Base-by-base conservation (phyloP, 2,329 filamentous ascomycete species). In the Aspergillus eucalypticola region DNA sequence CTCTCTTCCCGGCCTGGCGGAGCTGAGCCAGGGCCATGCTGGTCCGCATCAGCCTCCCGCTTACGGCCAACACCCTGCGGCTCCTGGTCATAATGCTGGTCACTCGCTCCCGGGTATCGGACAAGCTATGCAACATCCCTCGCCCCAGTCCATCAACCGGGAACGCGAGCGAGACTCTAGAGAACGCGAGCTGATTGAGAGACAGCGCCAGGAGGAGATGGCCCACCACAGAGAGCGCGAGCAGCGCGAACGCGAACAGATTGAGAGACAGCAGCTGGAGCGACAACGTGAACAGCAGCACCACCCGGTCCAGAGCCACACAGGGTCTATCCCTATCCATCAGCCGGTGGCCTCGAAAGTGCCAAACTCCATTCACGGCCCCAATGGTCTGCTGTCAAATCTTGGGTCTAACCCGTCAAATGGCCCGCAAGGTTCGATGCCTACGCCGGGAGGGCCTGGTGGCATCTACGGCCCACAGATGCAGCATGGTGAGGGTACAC, bases 301-400 rank as follows among this genome's bases (percentile, higher is more conserved):
- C 54, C 85, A 90, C 61, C 87, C 89, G 25, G 92, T 95, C 72
- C 93, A 97, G 75, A 95, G 90, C 77, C 93, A 91, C 72, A 88
- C 91, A 41, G 91, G 90, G 59, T 92, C 93, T 2, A 91, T 96
- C 57, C 92, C 93, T 57, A 89, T 98, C 69, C 94, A 98, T 77
- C 94, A 98, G 76, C 94, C 94, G 5, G 92, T 97, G 60, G 94
- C 94, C 63, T 87, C 92, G 72, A 83, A 93, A 77, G 82, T 92
- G 64, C 79, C 89, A 59, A 90, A 88, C 64, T 90, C 91, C 55
- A 96, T 97, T 59, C 94, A 96, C 73, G 96, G 92, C 49, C 94
- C 94, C 1, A 94, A 95, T 66, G 94, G 94, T 8, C 83, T 98
- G 38, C 85, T 98, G 41, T 86, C 89, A 8, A 91, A 88, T 66